Conservation (phyloP, 2,329 filamentous ascomycete species). For the Teratosphaeria gauchensis region DNA sequence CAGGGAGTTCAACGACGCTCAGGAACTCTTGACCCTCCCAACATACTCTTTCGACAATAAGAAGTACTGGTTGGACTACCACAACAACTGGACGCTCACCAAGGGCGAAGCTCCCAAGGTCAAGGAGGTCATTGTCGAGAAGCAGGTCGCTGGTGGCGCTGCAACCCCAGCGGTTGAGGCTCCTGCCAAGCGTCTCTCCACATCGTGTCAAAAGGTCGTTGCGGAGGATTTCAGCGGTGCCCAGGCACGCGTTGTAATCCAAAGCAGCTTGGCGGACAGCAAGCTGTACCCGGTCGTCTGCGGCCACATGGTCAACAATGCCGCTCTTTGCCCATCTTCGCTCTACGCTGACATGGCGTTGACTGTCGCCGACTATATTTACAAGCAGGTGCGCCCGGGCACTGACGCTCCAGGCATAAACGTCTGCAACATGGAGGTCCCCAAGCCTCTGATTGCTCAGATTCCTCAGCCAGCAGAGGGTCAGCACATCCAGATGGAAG, state of each 20-base stretch:
- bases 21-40: constrained; percentile 55
- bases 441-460: constrained; percentile 57
- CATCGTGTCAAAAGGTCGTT: constrained; percentile 55
- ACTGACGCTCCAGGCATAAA: constrained; percentile 50
- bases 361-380: constrained; percentile 58
- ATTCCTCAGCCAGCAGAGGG: constrained; percentile 38
- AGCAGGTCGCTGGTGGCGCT: constrained; percentile 21
- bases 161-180: constrained; percentile 34
- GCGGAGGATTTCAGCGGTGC: constrained; percentile 54
- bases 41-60: constrained; percentile 61
- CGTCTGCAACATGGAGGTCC: constrained; percentile 57
- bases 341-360: constrained; percentile 56
- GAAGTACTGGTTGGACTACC: constrained; percentile 63
- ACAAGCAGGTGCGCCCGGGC: constrained; percentile 52
- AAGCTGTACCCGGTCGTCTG: constrained; percentile 53
- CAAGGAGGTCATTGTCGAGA: constrained; percentile 30
- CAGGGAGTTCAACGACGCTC: constrained; percentile 47
- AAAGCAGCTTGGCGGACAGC: constrained; percentile 56
- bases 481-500: constrained; percentile 53
- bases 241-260: constrained; percentile 50
- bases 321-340: constrained; percentile 55
- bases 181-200: constrained; percentile 46
- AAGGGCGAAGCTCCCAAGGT: constrained; percentile 50
- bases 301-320: constrained; percentile 60
- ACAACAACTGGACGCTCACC: constrained; percentile 60